phyloP scores from a whole-genome alignment of 805 yeast genomes.

The Clavispora carvajalis region DNA sequence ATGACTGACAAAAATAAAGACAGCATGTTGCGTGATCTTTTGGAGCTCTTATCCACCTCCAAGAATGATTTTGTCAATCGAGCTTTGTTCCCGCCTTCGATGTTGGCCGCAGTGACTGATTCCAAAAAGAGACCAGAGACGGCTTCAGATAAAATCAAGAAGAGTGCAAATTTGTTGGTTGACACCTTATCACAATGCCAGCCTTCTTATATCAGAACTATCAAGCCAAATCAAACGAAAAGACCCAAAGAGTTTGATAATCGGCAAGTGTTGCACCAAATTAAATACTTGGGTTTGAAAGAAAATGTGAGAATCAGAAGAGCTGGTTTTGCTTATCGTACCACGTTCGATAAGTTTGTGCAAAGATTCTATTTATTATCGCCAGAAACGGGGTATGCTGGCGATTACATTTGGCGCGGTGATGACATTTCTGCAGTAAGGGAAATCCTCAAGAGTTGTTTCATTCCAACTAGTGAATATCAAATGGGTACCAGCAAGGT shows the following conservation, averaged over 20 bases:
- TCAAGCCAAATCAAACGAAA: slow-evolving; percentile 92
- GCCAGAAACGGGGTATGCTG: slow-evolving; percentile 87
- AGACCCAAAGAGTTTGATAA: slow-evolving; percentile 87
- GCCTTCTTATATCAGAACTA: slow-evolving; percentile 95
- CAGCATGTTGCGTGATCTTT: slow-evolving; percentile 80
- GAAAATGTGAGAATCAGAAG: slow-evolving; percentile 96
- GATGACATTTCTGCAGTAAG: slow-evolving; percentile 49
- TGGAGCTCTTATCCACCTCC: slow-evolving; percentile 73
- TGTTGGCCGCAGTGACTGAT: slow-evolving; percentile 37
- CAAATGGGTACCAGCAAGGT: slow-evolving; percentile 91
- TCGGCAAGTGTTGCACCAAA: slow-evolving; percentile 88
- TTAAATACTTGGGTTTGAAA: slow-evolving; percentile 90
- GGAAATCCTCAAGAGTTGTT: slow-evolving; percentile 47
- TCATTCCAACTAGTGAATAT: slow-evolving; percentile 74
- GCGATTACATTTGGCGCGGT: slow-evolving; percentile 57
- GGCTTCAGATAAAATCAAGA: slow-evolving; percentile 91
- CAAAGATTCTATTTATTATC: slow-evolving; percentile 89
- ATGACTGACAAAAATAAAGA: slow-evolving; percentile 98
- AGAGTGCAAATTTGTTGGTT: slow-evolving; percentile 84
- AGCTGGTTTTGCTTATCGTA: slow-evolving; percentile 98
- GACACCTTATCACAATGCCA: slow-evolving; percentile 85
- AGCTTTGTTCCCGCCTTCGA: slow-evolving; percentile 35
- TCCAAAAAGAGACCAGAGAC: slow-evolving; percentile 86
- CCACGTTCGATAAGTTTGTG: slow-evolving; percentile 92
- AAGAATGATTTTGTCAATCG: slow-evolving; percentile 64